Evolutionary conservation across 2,329 filamentous ascomycete species (phyloP).

Genomic region (Penicillium frequentans): DNA sequence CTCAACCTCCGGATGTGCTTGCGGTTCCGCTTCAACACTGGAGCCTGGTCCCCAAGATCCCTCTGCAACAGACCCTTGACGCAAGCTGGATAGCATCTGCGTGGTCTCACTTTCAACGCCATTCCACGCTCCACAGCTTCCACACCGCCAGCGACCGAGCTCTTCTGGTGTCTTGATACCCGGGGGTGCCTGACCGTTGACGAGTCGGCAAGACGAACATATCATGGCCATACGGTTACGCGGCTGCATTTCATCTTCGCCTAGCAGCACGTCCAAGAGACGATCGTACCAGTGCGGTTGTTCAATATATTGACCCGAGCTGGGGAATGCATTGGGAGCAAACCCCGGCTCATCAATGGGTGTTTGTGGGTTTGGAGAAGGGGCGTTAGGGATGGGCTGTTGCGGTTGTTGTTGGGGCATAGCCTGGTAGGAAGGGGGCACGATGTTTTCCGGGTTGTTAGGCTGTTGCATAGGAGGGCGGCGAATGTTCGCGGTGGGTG

Average conservation of each 20-base stretch:
- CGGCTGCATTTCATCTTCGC: constrained; percentile 89
- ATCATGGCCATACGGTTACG: constrained; percentile 90
- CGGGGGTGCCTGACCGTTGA: constrained; percentile 94
- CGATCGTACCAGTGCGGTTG: constrained; percentile 86
- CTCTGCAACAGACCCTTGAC: constrained; percentile 23
- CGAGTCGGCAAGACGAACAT: constrained; percentile 76
- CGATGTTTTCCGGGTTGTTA: constrained; percentile 23
- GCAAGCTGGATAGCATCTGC: constrained; percentile 68
- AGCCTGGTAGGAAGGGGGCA: constrained; percentile 26
- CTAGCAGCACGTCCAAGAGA: constrained; percentile 85
- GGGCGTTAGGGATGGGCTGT: constrained; percentile 12
- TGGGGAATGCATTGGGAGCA: constrained; percentile 49
- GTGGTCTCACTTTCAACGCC: constrained; percentile 76
- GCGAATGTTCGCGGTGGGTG: constrained; percentile 65
- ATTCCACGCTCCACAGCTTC: constrained; percentile 78
- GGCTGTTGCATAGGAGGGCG: constrained; percentile 20
- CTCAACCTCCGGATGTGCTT: constrained; percentile 16
- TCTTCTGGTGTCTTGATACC: constrained; percentile 76
- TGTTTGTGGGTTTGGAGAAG: constrained; percentile 18
- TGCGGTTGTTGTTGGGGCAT: constrained; percentile 10
- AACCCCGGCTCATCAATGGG: constrained; percentile 44
- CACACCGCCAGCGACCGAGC: constrained; percentile 83
- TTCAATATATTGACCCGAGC: constrained; percentile 36
- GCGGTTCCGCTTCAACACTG: constrained; percentile 17
- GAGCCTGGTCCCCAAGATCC: constrained; percentile 25